phyloP scores from a whole-genome alignment of 108 stramenopile genomes.

The Epipyxis sp. region DNA sequence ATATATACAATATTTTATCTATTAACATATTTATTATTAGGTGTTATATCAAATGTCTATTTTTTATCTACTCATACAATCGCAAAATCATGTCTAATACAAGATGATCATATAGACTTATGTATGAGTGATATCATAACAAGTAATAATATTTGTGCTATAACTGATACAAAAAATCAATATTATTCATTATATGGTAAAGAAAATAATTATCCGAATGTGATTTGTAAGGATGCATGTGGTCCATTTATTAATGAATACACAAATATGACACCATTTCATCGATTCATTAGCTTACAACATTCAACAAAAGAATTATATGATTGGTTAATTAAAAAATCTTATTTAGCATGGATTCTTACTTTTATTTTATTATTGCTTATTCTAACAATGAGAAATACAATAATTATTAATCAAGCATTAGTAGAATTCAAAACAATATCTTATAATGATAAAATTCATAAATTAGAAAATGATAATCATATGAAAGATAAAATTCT shows the following conservation, averaged over 20 bases:
- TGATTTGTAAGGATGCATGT: slow-evolving; percentile 8
- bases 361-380: neutral
- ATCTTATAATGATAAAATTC: too few species aligned
- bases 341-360: slow-evolving; percentile 5
- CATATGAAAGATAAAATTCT: too few species aligned
- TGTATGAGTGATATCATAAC: neutral
- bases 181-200: slow-evolving; percentile 9
- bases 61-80: slow-evolving; percentile 6
- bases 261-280: neutral
- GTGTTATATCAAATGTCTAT: neutral
- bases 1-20: slow-evolving; percentile 1
- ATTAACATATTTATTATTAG: neutral
- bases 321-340: neutral
- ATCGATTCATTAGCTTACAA: neutral
- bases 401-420: too few species aligned
- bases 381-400: neutral
- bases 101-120: slow-evolving; percentile 1
- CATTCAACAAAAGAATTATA: neutral
- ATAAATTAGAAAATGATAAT: too few species aligned
- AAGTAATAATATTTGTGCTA: too few species aligned
- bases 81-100: neutral
- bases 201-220: neutral
- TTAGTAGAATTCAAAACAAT: too few species aligned
- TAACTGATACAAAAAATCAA: neutral
- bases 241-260: neutral